Percentiles rank a stretch among this genome's conserved stretches.
These are phyloP conservation scores for Moesziomyces globuligerus DNA, from an alignment of 1,284 basidiomycete genomes.

Conservation along the genomic window DNA sequence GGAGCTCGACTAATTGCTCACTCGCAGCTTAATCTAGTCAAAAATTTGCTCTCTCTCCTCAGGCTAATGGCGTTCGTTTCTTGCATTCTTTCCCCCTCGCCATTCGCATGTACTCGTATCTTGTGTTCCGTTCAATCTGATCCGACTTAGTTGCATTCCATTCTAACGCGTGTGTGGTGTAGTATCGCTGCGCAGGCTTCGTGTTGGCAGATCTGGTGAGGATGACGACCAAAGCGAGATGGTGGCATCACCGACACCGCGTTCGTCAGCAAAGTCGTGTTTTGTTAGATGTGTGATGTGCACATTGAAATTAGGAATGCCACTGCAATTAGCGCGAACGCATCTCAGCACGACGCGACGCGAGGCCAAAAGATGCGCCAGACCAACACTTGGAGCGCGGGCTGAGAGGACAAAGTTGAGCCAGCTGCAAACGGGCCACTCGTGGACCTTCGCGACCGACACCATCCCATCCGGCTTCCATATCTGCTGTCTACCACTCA, in stretches of 20 bases:
- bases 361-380: constrained; percentile 6
- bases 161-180: not conserved
- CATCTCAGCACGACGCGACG: constrained; percentile 19
- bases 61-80: constrained; percentile 27
- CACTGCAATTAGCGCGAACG: constrained; percentile 19
- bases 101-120: constrained; percentile 44
- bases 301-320: not conserved
- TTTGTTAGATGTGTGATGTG: not conserved
- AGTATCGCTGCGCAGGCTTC: too few species aligned
- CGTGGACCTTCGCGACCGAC: not conserved
- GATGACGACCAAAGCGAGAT: too few species aligned
- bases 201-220: too few species aligned
- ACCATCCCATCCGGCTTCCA: not conserved
- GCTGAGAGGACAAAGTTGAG: not conserved
- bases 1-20: constrained; percentile 75
- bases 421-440: not conserved
- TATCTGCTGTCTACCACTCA: not conserved
- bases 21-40: constrained; percentile 11
- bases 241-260: too few species aligned
- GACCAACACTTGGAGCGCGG: constrained; percentile 20
- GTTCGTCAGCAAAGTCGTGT: too few species aligned
- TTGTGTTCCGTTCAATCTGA: constrained; percentile 42
- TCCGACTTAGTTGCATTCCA: constrained; percentile 10
- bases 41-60: constrained; percentile 6
- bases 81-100: constrained; percentile 26